These are phyloP conservation scores for Wickerhamomyces tratensis DNA, from an alignment of 805 yeast species.

Conservation along the genomic window DNA sequence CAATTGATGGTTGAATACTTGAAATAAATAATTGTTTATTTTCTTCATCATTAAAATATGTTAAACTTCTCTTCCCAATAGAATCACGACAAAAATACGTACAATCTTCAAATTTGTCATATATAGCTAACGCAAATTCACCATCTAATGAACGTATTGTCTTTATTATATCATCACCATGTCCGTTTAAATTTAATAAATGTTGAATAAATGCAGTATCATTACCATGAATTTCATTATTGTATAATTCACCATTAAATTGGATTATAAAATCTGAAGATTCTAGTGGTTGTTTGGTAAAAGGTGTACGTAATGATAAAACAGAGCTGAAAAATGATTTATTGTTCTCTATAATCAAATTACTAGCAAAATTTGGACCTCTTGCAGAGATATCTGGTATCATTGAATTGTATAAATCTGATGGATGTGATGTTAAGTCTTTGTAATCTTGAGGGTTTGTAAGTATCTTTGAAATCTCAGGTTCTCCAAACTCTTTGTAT, in stretches of 20 bases:
- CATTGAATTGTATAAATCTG: slow-evolving; percentile 22
- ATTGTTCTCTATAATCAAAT: slow-evolving; percentile 6
- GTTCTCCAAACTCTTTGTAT: slow-evolving; percentile 12
- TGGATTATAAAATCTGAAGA: slow-evolving; percentile 40
- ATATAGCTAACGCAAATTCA: slow-evolving; percentile 64
- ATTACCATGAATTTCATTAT: slow-evolving; percentile 42
- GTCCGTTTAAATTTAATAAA: slow-evolving; percentile 19
- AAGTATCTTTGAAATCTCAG: not conserved
- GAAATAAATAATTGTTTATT: too few species aligned
- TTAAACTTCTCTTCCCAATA: slow-evolving; percentile 73
- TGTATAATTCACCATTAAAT: slow-evolving; percentile 89
- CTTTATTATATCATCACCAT: slow-evolving; percentile 24
- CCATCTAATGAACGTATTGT: slow-evolving; percentile 50
- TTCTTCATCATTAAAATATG: slow-evolving; percentile 26
- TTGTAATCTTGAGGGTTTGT: not conserved
- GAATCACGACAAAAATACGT: slow-evolving; percentile 78
- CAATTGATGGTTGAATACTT: slow-evolving; percentile 18
- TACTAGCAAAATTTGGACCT: slow-evolving; percentile 53
- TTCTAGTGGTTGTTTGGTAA: slow-evolving; percentile 61
- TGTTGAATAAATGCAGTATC: slow-evolving; percentile 53
- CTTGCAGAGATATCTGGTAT: slow-evolving; percentile 40
- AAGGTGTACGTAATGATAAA: slow-evolving; percentile 70
- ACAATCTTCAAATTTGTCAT: slow-evolving; percentile 28
- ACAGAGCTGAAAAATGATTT: slow-evolving; percentile 41
- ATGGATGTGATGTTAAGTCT: too few species aligned